Percentiles rank a stretch among this genome's conserved stretches.
Evolutionary conservation across 2,329 filamentous ascomycete species (phyloP).

Genomic region (Diaporthe destruens): DNA sequence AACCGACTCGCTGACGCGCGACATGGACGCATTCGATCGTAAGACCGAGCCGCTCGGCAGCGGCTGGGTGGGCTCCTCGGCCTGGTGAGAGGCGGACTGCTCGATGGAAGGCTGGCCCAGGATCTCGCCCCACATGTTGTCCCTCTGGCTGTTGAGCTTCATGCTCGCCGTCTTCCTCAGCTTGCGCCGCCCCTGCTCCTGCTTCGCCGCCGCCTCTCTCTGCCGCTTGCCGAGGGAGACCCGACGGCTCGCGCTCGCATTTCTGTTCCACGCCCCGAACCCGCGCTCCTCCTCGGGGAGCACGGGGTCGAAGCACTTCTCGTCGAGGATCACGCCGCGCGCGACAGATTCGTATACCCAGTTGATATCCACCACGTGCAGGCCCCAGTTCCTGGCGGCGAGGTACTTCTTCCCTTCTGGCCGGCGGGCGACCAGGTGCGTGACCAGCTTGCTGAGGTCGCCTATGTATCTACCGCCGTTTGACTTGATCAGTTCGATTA

Average conservation of each 20-base stretch:
- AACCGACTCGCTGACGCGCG: constrained; percentile 22
- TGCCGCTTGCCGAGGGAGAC: constrained; percentile 69
- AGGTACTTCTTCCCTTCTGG: constrained; percentile 91
- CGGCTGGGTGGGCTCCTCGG: constrained; percentile 39
- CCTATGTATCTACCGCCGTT: constrained; percentile 89
- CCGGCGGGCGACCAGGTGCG: constrained; percentile 85
- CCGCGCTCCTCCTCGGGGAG: constrained; percentile 80
- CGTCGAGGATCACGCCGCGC: constrained; percentile 91
- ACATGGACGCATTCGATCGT: constrained; percentile 15
- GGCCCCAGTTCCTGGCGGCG: constrained; percentile 85
- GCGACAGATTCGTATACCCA: constrained; percentile 89
- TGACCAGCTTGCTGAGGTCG: constrained; percentile 87
- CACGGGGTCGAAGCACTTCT: constrained; percentile 83
- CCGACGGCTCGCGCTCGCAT: constrained; percentile 56
- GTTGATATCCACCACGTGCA: constrained; percentile 82
- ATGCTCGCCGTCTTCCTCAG: constrained; percentile 88
- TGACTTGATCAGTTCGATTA: constrained; percentile 74
- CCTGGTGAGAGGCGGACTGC: constrained; percentile 43
- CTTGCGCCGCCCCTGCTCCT: constrained; percentile 78
- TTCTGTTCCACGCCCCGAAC: constrained; percentile 78
- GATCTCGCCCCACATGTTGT: constrained; percentile 93
- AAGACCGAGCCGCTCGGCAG: constrained; percentile 34
- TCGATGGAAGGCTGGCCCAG: constrained; percentile 63
- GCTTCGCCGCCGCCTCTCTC: constrained; percentile 60
- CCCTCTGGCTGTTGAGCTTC: constrained; percentile 82